Conservation (phyloP, 352 stramenopile genomes). For the Phytophthora ohioensis region DNA sequence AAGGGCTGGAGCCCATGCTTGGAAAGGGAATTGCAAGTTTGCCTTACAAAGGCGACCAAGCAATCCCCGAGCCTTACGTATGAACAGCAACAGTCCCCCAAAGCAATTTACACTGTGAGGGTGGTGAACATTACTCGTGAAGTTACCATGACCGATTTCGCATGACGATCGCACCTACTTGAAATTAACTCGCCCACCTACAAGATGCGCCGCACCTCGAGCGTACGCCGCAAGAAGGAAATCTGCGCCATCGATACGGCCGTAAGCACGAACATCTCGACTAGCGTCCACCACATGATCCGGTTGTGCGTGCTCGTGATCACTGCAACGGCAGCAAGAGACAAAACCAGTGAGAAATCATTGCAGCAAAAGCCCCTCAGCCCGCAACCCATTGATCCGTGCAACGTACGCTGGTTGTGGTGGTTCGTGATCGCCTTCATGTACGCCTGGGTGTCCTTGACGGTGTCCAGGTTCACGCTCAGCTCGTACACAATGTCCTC, state of each 20-base stretch:
- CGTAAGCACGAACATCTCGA: conserved; percentile 79
- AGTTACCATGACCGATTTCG: background rate
- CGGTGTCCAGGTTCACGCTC: conserved; percentile 84
- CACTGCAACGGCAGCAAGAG: conserved; percentile 49
- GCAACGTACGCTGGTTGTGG: conserved; percentile 69
- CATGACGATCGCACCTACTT: background rate
- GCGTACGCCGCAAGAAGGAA: conserved; percentile 80
- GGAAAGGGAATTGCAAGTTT: background rate
- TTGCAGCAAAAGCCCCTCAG: background rate
- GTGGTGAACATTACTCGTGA: background rate
- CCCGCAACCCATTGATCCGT: no score
- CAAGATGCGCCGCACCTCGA: conserved; percentile 87
- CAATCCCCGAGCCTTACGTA: no score
- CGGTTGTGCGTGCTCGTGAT: conserved; percentile 86
- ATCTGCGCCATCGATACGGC: conserved; percentile 85
- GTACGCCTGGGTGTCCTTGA: conserved; percentile 89
- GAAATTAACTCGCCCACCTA: conserved; percentile 34
- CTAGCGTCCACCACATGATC: conserved; percentile 85
- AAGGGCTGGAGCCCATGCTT: background rate
- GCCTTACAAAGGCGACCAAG: no score
- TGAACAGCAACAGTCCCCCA: no score
- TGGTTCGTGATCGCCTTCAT: conserved; percentile 89
- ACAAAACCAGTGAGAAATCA: conserved; percentile 6
- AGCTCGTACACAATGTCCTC: conserved; percentile 90
- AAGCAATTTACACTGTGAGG: background rate